Evolutionary conservation across 2,329 filamentous ascomycete genomes (phyloP).

Genomic region (Nemania sp.): DNA sequence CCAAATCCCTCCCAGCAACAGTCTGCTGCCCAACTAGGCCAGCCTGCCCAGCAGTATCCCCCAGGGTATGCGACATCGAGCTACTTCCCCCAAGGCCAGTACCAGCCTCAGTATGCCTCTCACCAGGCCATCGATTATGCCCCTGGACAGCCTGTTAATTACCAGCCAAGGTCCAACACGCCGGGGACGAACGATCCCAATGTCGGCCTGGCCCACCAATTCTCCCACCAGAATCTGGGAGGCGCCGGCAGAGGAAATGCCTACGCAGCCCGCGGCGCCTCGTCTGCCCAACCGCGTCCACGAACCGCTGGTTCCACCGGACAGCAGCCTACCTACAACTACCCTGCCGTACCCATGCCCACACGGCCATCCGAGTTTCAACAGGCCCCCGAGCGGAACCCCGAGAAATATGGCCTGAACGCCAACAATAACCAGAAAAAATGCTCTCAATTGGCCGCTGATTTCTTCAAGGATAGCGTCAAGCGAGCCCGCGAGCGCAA

Average conservation of each 20-base stretch:
- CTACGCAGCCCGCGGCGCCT: slow-evolving; percentile 69
- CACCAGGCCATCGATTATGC: slow-evolving; percentile 37
- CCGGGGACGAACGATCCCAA: slow-evolving; percentile 78
- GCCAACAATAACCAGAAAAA: slow-evolving; percentile 73
- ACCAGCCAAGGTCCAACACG: slow-evolving; percentile 60
- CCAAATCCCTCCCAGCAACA: slow-evolving; percentile 50
- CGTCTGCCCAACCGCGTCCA: slow-evolving; percentile 72
- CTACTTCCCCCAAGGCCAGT: slow-evolving; percentile 68
- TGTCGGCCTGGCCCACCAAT: slow-evolving; percentile 90
- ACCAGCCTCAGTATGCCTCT: slow-evolving; percentile 48
- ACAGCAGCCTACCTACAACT: slow-evolving; percentile 64
- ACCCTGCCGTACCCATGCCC: slow-evolving; percentile 72
- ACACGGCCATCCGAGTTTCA: slow-evolving; percentile 70
- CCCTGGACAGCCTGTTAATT: slow-evolving; percentile 39
- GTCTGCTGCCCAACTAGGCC: slow-evolving; percentile 52
- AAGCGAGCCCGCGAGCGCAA: slow-evolving; percentile 95
- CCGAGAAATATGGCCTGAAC: slow-evolving; percentile 72
- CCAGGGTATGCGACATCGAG: slow-evolving; percentile 52
- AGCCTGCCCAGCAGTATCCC: slow-evolving; percentile 49
- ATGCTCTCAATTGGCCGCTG: slow-evolving; percentile 72
- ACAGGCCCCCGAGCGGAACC: slow-evolving; percentile 81
- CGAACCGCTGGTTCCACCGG: slow-evolving; percentile 76
- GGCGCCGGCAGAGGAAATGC: slow-evolving; percentile 70
- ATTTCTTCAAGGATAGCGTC: slow-evolving; percentile 99
- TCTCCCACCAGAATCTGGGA: slow-evolving; percentile 93